phyloP scores from a whole-genome alignment of 2,329 filamentous ascomycete genomes.

The Botrytis porri region DNA sequence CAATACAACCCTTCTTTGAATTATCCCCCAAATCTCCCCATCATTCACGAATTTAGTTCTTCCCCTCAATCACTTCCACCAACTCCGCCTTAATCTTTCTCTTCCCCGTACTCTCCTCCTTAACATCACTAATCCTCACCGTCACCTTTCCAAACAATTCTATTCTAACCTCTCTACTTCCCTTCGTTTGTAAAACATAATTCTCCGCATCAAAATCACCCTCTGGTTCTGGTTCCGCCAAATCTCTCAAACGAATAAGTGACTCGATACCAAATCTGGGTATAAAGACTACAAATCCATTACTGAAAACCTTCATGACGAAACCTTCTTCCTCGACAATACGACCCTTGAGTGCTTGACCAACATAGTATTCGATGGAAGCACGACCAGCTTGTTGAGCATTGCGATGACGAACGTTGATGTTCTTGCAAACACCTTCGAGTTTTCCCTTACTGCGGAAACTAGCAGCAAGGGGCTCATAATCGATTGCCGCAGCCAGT shows the following conservation, averaged over 20 bases:
- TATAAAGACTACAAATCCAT: conserved; percentile 95
- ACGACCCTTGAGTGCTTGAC: conserved; percentile 82
- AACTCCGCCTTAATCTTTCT: conserved; percentile 78
- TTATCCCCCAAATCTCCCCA: accelerated
- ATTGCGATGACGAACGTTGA: conserved; percentile 96
- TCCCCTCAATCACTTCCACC: conserved; percentile 37
- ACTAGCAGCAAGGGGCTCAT: conserved; percentile 79
- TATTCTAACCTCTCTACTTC: conserved; percentile 56
- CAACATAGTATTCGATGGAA: conserved; percentile 96
- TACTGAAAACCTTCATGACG: conserved; percentile 95
- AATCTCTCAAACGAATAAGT: conserved; percentile 79
- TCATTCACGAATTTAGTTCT: background rate
- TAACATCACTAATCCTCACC: conserved; percentile 86
- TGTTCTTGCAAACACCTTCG: conserved; percentile 94
- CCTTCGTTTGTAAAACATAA: conserved; percentile 67
- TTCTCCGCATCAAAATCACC: conserved; percentile 82
- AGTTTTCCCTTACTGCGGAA: conserved; percentile 80
- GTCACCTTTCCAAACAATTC: conserved; percentile 90
- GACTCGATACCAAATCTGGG: conserved; percentile 95
- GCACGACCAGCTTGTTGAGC: conserved; percentile 93
- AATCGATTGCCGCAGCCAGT: conserved; percentile 90
- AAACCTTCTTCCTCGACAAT: conserved; percentile 84
- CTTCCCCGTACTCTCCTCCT: conserved; percentile 95
- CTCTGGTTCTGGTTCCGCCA: conserved; percentile 74
- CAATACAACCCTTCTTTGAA: background rate